Percentiles rank a stretch among this genome's conserved stretches.
phyloP scores from a whole-genome alignment of 1,139 yeast genomes.

The Hansenula sp. region DNA sequence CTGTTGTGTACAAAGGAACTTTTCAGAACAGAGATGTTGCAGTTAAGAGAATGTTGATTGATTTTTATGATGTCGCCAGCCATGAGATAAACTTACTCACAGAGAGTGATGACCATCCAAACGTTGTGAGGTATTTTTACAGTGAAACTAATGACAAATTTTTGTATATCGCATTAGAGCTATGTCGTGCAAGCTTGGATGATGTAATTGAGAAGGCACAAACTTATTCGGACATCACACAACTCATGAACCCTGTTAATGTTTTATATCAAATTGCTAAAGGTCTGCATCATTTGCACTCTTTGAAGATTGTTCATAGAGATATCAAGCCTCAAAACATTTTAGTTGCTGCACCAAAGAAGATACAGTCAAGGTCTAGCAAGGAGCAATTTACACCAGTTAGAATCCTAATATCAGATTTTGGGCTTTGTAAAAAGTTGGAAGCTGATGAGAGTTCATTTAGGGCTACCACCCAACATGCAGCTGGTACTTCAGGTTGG shows the following conservation, averaged over 20 bases:
- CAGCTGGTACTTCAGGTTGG: constrained; percentile 99
- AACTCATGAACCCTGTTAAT: constrained; percentile 43
- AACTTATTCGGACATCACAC: constrained; percentile 29
- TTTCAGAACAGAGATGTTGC: constrained; percentile 95
- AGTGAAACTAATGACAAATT: constrained; percentile 86
- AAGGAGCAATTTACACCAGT: constrained; percentile 33
- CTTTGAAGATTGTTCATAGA: constrained; percentile 89
- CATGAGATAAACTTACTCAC: constrained; percentile 86
- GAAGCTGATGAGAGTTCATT: constrained; percentile 93
- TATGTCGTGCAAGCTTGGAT: constrained; percentile 86
- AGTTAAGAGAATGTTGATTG: constrained; percentile 87
- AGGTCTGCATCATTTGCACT: constrained; percentile 85
- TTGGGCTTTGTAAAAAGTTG: constrained; percentile 88
- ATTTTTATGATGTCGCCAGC: constrained; percentile 93
- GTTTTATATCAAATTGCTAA: constrained; percentile 74
- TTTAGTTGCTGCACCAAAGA: constrained; percentile 70
- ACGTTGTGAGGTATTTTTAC: constrained; percentile 88
- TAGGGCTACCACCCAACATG: constrained; percentile 86
- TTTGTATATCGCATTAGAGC: constrained; percentile 86
- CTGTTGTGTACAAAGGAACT: constrained; percentile 86
- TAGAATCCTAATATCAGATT: constrained; percentile 84
- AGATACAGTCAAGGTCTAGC: constrained; percentile 21
- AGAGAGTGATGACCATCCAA: constrained; percentile 96
- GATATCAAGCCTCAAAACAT: constrained; percentile 97
- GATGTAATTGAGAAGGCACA: constrained; percentile 64